Conservation (phyloP, 1,284 basidiomycete species). For the Cryptococcus sp. region DNA sequence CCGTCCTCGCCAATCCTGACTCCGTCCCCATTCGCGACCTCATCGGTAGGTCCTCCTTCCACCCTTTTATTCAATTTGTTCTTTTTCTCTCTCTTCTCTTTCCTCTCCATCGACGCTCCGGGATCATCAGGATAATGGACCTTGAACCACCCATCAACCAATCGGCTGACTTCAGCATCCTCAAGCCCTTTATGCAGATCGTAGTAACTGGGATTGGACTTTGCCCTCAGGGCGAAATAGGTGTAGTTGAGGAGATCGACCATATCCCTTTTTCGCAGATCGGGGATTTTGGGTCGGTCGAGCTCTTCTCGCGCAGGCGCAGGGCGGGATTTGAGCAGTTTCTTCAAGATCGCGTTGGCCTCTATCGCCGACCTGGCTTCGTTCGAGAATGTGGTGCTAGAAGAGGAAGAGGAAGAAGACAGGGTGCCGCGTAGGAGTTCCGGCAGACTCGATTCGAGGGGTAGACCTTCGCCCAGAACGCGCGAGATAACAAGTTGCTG, state of each 20-base stretch:
- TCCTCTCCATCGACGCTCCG: neutral
- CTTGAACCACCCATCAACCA: constrained; percentile 62
- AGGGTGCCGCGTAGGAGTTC: constrained; percentile 22
- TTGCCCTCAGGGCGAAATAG: constrained; percentile 70
- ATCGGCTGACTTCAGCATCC: constrained; percentile 66
- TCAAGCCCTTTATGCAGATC: constrained; percentile 56
- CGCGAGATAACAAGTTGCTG: constrained; percentile 73
- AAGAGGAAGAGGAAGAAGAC: constrained; percentile 33
- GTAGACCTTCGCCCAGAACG: constrained; percentile 82
- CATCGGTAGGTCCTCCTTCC: neutral
- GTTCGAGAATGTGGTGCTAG: neutral
- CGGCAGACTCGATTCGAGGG: constrained; percentile 78
- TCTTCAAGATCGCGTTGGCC: constrained; percentile 33
- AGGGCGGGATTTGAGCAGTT: constrained; percentile 30
- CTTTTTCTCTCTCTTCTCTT: constrained; percentile 5
- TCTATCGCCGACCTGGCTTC: neutral
- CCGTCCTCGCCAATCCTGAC: neutral
- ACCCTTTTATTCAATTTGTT: constrained; percentile 6
- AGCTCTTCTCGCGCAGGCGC: constrained; percentile 22
- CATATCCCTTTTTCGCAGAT: constrained; percentile 66
- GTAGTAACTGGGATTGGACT: constrained; percentile 86
- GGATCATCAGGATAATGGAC: constrained; percentile 9
- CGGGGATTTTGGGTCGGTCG: constrained; percentile 35
- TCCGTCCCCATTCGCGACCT: constrained; percentile 1
- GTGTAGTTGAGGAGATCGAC: constrained; percentile 80